Evolutionary conservation across 345 rosid species (phyloP).

Genomic region (Viola odorata): DNA sequence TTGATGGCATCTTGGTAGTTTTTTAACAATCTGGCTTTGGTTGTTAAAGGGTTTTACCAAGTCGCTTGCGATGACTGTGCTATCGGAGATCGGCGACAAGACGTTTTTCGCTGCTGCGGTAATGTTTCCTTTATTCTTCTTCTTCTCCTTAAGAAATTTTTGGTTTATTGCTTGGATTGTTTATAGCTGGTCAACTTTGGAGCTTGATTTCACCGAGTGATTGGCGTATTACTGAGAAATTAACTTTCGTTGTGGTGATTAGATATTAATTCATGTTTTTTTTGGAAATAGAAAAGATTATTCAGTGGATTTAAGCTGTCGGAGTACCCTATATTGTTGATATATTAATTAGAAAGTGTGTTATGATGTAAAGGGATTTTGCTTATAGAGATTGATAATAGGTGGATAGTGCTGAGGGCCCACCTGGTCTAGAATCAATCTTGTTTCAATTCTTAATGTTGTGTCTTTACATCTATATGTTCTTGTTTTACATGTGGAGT

Average conservation of each 20-base stretch:
- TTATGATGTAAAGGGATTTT: too few species aligned
- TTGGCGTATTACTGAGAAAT: not conserved
- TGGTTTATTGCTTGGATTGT: not conserved
- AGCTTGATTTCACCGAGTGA: not conserved
- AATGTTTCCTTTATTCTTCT: constrained; percentile 2
- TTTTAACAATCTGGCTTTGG: not conserved
- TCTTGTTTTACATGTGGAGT: too few species aligned
- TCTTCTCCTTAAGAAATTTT: not conserved
- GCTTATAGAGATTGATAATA: too few species aligned
- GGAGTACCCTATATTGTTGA: too few species aligned
- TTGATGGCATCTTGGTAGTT: constrained; percentile 2
- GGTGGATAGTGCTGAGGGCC: too few species aligned
- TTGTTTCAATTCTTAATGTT: too few species aligned
- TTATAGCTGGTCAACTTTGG: not conserved
- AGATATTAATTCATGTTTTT: not conserved
- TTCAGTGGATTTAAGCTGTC: too few species aligned
- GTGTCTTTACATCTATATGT: too few species aligned
- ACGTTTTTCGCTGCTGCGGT: constrained; percentile 99
- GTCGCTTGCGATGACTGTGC: constrained; percentile 93
- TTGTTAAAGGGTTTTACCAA: constrained; percentile 75
- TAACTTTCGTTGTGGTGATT: not conserved
- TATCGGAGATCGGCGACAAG: constrained; percentile 98
- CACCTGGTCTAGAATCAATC: too few species aligned
- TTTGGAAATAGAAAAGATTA: too few species aligned
- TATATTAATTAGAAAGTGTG: too few species aligned